phyloP scores from a whole-genome alignment of 2,329 filamentous ascomycete genomes.

The Aspergillus ustus region DNA sequence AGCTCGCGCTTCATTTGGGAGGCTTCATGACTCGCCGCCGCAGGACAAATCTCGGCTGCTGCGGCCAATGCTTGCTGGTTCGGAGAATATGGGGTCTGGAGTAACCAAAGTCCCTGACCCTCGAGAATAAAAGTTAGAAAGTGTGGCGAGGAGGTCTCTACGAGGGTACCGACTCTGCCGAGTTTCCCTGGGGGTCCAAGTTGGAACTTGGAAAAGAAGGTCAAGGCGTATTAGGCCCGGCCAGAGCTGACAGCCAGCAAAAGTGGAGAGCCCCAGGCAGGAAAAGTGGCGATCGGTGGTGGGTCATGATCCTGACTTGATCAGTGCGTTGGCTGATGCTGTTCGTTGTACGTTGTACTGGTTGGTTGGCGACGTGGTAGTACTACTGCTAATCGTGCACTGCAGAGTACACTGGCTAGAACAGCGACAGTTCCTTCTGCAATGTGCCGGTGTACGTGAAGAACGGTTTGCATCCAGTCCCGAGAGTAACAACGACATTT shows the following conservation, averaged over 20 bases:
- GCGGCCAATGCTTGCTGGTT: not conserved
- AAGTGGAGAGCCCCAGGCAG: not conserved
- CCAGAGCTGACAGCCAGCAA: not conserved
- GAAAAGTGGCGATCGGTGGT: conserved; percentile 1
- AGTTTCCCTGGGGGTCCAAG: not conserved
- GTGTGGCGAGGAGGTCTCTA: not conserved
- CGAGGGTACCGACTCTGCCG: not conserved
- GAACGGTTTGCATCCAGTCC: no score
- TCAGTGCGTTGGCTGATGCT: not conserved
- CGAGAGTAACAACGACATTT: not conserved
- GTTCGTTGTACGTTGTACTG: no score
- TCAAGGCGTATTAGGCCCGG: not conserved
- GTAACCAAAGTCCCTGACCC: not conserved
- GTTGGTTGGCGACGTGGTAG: not conserved
- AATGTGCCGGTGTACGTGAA: no score
- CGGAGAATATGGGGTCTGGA: not conserved
- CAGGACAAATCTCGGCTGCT: not conserved
- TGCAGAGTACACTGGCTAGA: not conserved
- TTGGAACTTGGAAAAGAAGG: not conserved
- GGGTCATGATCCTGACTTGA: not conserved
- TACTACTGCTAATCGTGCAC: not conserved
- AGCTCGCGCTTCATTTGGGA: not conserved
- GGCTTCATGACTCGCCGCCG: no score
- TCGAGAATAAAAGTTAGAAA: not conserved
- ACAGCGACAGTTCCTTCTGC: no score